Percentiles rank a stretch among this genome's conserved stretches.
These are phyloP conservation scores for Hypoxylon trugodes DNA, from an alignment of 495 filamentous ascomycete genomes.

Conservation along the genomic window DNA sequence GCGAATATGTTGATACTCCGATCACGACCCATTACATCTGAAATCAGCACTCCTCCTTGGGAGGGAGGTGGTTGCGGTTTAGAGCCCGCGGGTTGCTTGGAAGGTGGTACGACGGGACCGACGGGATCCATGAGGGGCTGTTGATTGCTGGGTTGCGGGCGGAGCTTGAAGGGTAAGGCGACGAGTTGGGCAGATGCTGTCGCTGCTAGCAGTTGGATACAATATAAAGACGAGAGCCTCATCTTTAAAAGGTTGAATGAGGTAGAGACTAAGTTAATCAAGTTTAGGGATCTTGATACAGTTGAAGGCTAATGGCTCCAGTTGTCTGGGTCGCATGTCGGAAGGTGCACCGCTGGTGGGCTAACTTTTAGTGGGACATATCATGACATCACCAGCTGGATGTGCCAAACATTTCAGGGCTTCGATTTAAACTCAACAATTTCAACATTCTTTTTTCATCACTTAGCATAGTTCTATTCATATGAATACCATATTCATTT, in stretches of 20 bases:
- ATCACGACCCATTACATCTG: conserved; percentile 86
- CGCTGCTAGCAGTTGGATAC: conserved; percentile 23
- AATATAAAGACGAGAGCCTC: conserved; percentile 23
- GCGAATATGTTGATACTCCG: conserved; percentile 89
- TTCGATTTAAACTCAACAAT: no score
- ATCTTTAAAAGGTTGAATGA: conserved; percentile 21
- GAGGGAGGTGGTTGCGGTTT: conserved; percentile 53
- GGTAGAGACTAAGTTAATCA: neutral
- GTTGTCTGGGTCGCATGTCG: conserved; percentile 1
- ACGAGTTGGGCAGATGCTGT: conserved; percentile 31
- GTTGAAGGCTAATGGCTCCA: conserved; percentile 1
- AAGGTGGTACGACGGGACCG: conserved; percentile 47
- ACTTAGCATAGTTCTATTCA: no score
- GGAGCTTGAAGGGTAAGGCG: conserved; percentile 28
- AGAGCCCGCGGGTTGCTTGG: conserved; percentile 43
- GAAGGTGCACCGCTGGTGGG: no score
- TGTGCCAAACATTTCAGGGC: conserved; percentile 15
- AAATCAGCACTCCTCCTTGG: conserved; percentile 65
- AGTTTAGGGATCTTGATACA: neutral
- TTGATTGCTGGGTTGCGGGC: conserved; percentile 34
- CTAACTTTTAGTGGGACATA: conserved; percentile 13
- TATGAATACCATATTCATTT: no score
- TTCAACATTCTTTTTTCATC: no score
- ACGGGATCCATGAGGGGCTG: conserved; percentile 48
- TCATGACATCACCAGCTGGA: conserved; percentile 30